phyloP scores from a whole-genome alignment of 176 grass and related monocot species.

The Luzula sylvatica region DNA sequence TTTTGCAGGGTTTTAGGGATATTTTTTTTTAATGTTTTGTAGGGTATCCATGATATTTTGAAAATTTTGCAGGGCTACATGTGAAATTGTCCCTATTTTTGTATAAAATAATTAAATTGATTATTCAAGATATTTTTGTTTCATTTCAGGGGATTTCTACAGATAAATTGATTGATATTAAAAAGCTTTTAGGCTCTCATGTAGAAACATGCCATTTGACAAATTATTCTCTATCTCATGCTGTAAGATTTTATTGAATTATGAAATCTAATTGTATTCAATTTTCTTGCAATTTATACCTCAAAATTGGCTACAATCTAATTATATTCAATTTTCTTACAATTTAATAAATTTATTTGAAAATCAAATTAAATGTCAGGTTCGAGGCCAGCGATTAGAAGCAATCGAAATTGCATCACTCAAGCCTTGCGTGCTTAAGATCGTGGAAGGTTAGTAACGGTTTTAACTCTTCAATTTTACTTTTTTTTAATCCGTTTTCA shows the following conservation, averaged over 20 bases:
- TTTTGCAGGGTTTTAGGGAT: neutral
- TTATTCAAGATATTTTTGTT: neutral
- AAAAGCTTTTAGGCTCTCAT: conserved; percentile 63
- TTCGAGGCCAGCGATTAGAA: conserved; percentile 48
- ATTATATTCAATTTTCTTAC: neutral
- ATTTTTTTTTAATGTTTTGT: neutral
- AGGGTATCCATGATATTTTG: too few relatives aligned
- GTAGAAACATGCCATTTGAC: conserved; percentile 88
- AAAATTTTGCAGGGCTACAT: too few relatives aligned
- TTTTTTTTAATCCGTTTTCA: neutral
- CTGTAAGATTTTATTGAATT: conserved; percentile 32
- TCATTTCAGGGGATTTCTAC: conserved; percentile 72
- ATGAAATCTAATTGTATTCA: neutral
- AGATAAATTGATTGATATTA: conserved; percentile 76
- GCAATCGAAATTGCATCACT: conserved; percentile 72
- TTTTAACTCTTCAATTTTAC: neutral
- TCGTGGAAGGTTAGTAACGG: conserved; percentile 65
- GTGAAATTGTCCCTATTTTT: too few relatives aligned
- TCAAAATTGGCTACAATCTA: too few relatives aligned
- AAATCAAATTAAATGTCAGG: conserved; percentile 29
- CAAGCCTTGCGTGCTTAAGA: conserved; percentile 52
- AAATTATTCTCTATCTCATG: conserved; percentile 79
- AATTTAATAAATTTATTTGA: neutral
- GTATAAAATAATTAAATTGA: too few relatives aligned
- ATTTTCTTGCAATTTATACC: too few relatives aligned